These are phyloP conservation scores for Macaranga tanarius DNA, from an alignment of 441 rosid genomes.

Conservation along the genomic window DNA sequence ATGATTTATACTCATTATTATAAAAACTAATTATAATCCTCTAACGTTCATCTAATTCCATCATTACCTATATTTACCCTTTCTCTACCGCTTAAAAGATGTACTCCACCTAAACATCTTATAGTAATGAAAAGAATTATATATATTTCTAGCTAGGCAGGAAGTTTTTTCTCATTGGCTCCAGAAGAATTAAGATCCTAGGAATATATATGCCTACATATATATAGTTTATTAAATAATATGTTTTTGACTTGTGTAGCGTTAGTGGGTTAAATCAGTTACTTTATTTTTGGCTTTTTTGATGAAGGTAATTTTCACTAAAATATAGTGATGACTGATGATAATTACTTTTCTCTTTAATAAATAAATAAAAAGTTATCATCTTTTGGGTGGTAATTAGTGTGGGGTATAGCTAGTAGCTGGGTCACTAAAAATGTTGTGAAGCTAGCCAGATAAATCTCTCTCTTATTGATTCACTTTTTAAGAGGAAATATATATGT, in stretches of 20 bases:
- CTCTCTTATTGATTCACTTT: too few relatives aligned
- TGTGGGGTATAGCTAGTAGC: too few relatives aligned
- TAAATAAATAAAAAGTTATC: not conserved
- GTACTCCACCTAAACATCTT: not conserved
- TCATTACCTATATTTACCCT: conserved; percentile 19
- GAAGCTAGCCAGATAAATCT: too few relatives aligned
- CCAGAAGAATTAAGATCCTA: not conserved
- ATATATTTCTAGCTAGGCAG: not conserved
- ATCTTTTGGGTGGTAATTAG: conserved; percentile 4
- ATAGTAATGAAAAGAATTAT: not conserved
- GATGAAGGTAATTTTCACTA: conserved; percentile 1
- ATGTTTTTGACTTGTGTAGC: not conserved
- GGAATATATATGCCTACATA: not conserved
- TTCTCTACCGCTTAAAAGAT: conserved; percentile 12
- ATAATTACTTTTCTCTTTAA: not conserved
- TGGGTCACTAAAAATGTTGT: too few relatives aligned
- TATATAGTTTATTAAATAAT: not conserved
- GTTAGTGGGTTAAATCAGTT: conserved; percentile 6
- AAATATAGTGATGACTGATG: not conserved
- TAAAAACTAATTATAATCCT: conserved; percentile 26
- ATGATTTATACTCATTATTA: conserved; percentile 29
- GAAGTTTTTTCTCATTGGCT: conserved; percentile 12
- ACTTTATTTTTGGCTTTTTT: conserved; percentile 1
- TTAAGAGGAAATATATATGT: not conserved
- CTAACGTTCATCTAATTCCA: conserved; percentile 24